phyloP scores from a whole-genome alignment of 257 asterid genomes.

The Knoxia roxburghii region DNA sequence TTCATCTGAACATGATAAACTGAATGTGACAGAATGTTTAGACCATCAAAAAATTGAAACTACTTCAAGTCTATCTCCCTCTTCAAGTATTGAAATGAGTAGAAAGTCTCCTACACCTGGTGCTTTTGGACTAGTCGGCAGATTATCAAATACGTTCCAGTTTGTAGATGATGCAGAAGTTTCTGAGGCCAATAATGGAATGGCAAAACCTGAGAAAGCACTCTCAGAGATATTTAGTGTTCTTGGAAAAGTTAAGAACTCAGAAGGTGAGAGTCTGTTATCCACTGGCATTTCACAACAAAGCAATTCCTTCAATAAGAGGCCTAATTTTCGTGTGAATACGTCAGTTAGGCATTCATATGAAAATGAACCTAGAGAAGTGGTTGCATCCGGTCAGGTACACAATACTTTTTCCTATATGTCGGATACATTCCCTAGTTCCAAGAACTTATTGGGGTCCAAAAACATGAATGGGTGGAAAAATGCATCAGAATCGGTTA shows the following conservation, averaged over 20 bases:
- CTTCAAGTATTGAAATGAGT: conserved; percentile 5
- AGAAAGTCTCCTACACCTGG: neutral
- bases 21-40: neutral
- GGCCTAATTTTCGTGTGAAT: conserved; percentile 14
- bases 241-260: conserved; percentile 3
- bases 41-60: conserved; percentile 9
- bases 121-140: conserved; percentile 7
- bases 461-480: conserved; percentile 10
- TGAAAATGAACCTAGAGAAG: conserved; percentile 12
- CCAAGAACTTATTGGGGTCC: neutral
- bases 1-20: conserved; percentile 11
- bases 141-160: conserved; percentile 18
- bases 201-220: conserved; percentile 10
- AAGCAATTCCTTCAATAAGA: conserved; percentile 10
- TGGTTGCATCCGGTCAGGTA: neutral
- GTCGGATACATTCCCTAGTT: conserved; percentile 1
- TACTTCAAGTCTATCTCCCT: neutral
- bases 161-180: conserved; percentile 10
- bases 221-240: conserved; percentile 10
- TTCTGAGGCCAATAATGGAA: conserved; percentile 18
- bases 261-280: conserved; percentile 5
- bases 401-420: neutral
- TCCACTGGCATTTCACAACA: conserved; percentile 12
- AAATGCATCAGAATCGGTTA: conserved; percentile 18
- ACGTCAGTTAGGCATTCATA: conserved; percentile 1